Base-by-base conservation (phyloP, 208 protist species). In the Vickermania spadyakhi region DNA sequence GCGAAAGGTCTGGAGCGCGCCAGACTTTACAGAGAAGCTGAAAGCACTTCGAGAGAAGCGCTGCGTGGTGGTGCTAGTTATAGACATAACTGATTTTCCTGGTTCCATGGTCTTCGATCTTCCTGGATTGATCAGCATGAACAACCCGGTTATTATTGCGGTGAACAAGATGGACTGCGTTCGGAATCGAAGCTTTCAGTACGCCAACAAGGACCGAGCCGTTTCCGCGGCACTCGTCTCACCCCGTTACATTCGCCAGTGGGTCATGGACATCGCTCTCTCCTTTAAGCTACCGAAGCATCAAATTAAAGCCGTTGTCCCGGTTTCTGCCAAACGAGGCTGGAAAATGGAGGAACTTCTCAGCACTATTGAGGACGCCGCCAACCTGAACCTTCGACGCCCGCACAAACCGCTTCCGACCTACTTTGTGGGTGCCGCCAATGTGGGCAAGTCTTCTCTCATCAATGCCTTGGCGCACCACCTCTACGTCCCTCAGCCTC, bases 101-200 rank as follows among this genome's bases (percentile, higher is more conserved):
- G 89, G 86, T 5, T 85, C 86, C 36, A 93, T 96, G 86, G 79
- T 96, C 49, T 89, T 89, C 64, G 80, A 96, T 62, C 64, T 96
- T 42, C 84, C 86, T 13, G 84, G 89, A 1, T 66, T 96, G 14
- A 93, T 96, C 65, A 91, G 83, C 58, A 96, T 96, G 89, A 96
- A 96, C 71, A 96, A 96, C 58, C 61, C 79, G 13, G 86, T 96
- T 23, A 93, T 96, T 55, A 88, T 96, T 36, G 86, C 78, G 3
- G 86, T 86, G 11, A 96, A 96, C 66, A 96, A 96, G 73, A 90
- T 92, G 80, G 89, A 96, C 70, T 94, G 86, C 68, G 66, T 96
- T 25, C 74, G 84, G 5, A 91, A 89, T 64, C 86, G 86, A 22
- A 79, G 67, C 29, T 94, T 94, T 58, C 64, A 80, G 29, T 96